Base-by-base conservation (phyloP, 352 stramenopile species). In the Globisporangium carolinianum region DNA sequence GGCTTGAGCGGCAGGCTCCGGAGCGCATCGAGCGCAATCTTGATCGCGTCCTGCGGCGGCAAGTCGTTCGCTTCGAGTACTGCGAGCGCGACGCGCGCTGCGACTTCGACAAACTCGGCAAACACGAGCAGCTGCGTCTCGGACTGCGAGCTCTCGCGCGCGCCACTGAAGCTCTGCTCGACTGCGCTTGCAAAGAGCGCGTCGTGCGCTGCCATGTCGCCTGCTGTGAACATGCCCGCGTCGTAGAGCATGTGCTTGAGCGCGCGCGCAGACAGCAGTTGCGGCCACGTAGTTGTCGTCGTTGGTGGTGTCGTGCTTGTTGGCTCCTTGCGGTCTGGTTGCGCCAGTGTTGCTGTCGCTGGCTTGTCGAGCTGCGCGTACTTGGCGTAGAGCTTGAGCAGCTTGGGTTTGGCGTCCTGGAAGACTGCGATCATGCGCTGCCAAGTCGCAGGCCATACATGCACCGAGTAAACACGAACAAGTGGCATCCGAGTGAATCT, bases 241-340 rank as follows among this genome's bases (percentile, higher is more conserved):
- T 94, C 80, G 58, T 86, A 88, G 9, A 92, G 52, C 76, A 94
- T 76, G 47, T 63, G 76, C 53, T 75, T 88, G 52, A 89, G 66
- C 11, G 64, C 73, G 14, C 60, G 32, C 0, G 67, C 70, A 5
- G 66, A 78, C 6, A 87, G 70, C 39, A 89, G 61, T 39, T 72
- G 60, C 37, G 76, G 76, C 75, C 75, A 87, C 17, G 71, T 79
- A 0, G 69, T 69, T 8, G 66, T 17, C 3, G 35, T 12, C 8
- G 12, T 6, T 32, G 50, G 10, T 1, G 39, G 39, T 10, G 57
- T 58, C 7, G 53, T 24, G 37, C n/a, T 49, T 14, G 45, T 11
- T 9, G 18, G 5, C 11, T 46, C 42, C 42, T 46, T 46, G 14
- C 42, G 42, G 42, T 46, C 42, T 11, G 42, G 11, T 46, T 46